Evolutionary conservation across 345 rosid species (phyloP).

Genomic region (Streptanthus diversifolius): DNA sequence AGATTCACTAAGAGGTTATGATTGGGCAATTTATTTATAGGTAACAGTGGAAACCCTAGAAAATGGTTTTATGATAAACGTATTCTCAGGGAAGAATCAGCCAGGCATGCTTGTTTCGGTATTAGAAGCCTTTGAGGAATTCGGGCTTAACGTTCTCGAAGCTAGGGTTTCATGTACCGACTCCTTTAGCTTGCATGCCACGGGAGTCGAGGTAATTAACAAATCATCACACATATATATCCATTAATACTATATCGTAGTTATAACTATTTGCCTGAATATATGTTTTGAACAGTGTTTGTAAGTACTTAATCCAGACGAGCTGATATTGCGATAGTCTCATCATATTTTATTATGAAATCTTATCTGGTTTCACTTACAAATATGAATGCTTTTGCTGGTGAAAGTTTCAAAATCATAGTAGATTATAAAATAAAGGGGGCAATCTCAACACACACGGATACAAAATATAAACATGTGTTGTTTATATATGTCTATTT

Average conservation of each 20-base stretch:
- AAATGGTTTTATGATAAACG: slow-evolving; percentile 69
- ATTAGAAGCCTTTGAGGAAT: slow-evolving; percentile 79
- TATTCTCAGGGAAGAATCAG: slow-evolving; percentile 55
- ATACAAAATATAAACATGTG: slow-evolving; percentile 10
- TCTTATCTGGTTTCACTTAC: background rate
- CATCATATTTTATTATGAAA: background rate
- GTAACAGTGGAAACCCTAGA: slow-evolving; percentile 81
- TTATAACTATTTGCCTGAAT: background rate
- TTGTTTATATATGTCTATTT: background rate
- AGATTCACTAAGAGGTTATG: background rate
- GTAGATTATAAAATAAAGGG: background rate
- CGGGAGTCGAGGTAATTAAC: slow-evolving; percentile 63
- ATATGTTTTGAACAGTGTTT: background rate
- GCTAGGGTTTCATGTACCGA: slow-evolving; percentile 96
- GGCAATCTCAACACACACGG: slow-evolving; percentile 4
- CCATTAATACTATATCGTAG: background rate
- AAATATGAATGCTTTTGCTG: background rate
- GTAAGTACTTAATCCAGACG: background rate
- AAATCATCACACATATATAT: background rate
- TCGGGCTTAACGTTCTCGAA: slow-evolving; percentile 71
- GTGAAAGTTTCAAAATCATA: background rate
- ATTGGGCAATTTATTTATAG: slow-evolving; percentile 35
- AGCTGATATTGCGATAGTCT: background rate
- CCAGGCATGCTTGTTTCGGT: slow-evolving; percentile 76
- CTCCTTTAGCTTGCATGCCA: slow-evolving; percentile 62